phyloP scores from a whole-genome alignment of 139 green algal genomes.

The Chlamydomonas sphaeroides region DNA sequence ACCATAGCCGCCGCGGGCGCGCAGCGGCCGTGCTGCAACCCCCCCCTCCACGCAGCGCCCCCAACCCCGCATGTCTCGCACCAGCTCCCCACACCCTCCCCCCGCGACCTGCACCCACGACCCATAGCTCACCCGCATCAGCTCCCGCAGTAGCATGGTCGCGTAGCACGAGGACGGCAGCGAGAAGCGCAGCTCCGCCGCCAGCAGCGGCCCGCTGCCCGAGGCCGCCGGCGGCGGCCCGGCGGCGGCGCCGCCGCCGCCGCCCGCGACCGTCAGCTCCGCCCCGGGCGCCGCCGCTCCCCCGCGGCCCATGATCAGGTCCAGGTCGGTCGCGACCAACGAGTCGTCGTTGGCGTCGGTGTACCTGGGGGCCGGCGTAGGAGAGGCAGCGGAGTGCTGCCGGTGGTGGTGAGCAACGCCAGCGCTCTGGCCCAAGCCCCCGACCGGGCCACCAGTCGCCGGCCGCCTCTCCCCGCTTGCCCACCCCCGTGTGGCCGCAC shows the following conservation, averaged over 20 bases:
- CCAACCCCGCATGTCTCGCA: neutral
- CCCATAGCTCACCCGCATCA: constrained; percentile 66
- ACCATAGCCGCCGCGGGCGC: too few relatives aligned
- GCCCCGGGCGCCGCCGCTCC: neutral
- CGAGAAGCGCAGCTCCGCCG: constrained; percentile 78
- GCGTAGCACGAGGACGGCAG: constrained; percentile 90
- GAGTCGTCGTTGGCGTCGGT: constrained; percentile 65
- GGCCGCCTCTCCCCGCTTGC: neutral
- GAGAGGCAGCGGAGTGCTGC: neutral
- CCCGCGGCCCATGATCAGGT: constrained; percentile 16
- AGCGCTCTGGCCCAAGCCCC: neutral
- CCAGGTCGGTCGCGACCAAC: constrained; percentile 66
- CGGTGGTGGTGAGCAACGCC: neutral
- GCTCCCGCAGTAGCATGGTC: constrained; percentile 92
- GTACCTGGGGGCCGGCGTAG: constrained; percentile 54
- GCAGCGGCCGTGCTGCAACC: too few relatives aligned
- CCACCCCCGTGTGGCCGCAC: neutral
- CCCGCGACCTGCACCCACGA: neutral
- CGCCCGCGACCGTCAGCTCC: neutral
- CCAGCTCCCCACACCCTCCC: neutral
- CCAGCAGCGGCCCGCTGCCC: constrained; percentile 51
- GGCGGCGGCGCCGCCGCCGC: neutral
- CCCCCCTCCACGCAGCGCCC: neutral
- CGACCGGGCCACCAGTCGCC: neutral
- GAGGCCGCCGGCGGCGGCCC: neutral